Evolutionary conservation across 225 moss, liverwort and hornwort species (phyloP).

Genomic region (Marchantia paleacea): DNA sequence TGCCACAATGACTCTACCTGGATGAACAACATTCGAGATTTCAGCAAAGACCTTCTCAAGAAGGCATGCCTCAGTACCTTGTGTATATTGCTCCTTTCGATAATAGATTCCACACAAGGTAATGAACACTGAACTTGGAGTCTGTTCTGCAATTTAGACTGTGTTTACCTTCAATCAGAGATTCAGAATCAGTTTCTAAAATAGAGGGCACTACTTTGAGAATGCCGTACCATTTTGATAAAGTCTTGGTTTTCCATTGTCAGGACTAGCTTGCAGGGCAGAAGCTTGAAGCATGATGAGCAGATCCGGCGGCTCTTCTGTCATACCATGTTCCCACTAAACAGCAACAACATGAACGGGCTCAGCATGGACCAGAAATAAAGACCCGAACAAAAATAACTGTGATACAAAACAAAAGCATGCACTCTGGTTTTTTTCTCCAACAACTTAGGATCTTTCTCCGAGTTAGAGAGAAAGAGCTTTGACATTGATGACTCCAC

Average conservation of each 20-base stretch:
- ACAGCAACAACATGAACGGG: slow-evolving; percentile 16
- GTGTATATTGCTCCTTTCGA: not conserved
- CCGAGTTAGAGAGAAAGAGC: no score
- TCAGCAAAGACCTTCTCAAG: not conserved
- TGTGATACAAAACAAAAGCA: not conserved
- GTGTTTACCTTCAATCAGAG: not conserved
- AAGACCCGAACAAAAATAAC: not conserved
- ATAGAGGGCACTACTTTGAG: not conserved
- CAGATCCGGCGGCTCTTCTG: slow-evolving; percentile 67
- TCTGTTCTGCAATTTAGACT: no score
- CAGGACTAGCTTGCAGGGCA: slow-evolving; percentile 28
- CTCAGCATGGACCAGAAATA: slow-evolving; percentile 11
- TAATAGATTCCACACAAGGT: not conserved
- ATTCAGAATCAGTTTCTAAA: not conserved
- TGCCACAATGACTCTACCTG: slow-evolving; percentile 86
- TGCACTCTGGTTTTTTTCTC: no score
- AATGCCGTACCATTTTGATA: slow-evolving; percentile 19
- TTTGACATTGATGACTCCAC: no score
- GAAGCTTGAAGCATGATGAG: slow-evolving; percentile 73
- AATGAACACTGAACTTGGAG: not conserved
- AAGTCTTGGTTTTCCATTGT: slow-evolving; percentile 17
- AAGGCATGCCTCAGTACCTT: not conserved
- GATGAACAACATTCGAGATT: slow-evolving; percentile 23
- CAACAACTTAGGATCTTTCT: no score
- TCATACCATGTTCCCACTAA: slow-evolving; percentile 98